These are phyloP conservation scores for Cutaneotrichosporon sp. DNA, from an alignment of 1,284 basidiomycete species.

Conservation along the genomic window DNA sequence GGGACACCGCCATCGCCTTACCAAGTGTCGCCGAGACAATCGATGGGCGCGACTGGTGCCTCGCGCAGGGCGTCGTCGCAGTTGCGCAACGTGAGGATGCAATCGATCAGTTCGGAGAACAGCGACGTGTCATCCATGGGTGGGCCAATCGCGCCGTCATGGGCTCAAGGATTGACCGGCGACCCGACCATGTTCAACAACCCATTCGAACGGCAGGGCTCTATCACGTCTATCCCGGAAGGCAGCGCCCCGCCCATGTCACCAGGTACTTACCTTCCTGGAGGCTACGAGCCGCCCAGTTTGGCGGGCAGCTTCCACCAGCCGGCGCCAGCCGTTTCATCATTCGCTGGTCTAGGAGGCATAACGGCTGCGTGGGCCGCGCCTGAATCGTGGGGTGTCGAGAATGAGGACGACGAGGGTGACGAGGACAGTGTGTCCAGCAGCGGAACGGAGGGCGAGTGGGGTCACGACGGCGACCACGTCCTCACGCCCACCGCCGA, in stretches of 20 bases:
- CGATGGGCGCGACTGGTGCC: conserved; percentile 23
- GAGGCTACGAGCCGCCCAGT: not conserved
- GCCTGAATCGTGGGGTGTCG: conserved; percentile 59
- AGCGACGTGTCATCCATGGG: conserved; percentile 30
- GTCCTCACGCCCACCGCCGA: conserved; percentile 8
- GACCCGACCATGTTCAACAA: conserved; percentile 44
- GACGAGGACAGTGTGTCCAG: conserved; percentile 32
- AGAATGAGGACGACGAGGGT: conserved; percentile 51
- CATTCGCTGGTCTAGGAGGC: conserved; percentile 14
- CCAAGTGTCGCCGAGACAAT: conserved; percentile 37
- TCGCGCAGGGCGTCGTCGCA: conserved; percentile 52
- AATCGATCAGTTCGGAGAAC: conserved; percentile 36
- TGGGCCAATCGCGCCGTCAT: conserved; percentile 37
- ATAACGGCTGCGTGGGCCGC: conserved; percentile 55
- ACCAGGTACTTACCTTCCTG: conserved; percentile 7
- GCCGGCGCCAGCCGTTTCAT: conserved; percentile 14
- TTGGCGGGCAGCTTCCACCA: not conserved
- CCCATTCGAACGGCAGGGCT: conserved; percentile 34
- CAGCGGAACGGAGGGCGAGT: conserved; percentile 40
- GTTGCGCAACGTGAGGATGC: conserved; percentile 48
- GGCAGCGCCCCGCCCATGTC: conserved; percentile 12
- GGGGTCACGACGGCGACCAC: conserved; percentile 25
- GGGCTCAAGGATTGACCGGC: conserved; percentile 28
- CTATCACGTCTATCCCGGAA: not conserved
- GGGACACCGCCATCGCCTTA: conserved; percentile 42